Percentiles rank a stretch among this genome's conserved stretches.
Evolutionary conservation across 148 eudicot genomes (phyloP).

Genomic region (Polygonum maritimum): DNA sequence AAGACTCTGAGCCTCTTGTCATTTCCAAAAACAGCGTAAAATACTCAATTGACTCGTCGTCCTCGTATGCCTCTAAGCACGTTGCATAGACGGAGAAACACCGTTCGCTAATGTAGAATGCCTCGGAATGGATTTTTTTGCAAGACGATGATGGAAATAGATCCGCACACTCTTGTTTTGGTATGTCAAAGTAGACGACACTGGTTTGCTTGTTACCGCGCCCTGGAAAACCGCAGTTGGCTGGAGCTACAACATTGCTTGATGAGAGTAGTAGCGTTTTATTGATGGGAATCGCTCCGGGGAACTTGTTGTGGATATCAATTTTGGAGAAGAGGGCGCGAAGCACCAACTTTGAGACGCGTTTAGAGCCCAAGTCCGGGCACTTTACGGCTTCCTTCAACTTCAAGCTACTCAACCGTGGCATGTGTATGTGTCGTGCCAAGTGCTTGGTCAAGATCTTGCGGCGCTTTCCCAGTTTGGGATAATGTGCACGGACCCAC

Average conservation of each 20-base stretch:
- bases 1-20: neutral
- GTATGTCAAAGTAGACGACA: constrained; percentile 3
- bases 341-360: constrained; percentile 19
- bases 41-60: neutral
- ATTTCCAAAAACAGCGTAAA: neutral
- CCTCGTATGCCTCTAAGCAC: neutral
- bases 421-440: constrained; percentile 15
- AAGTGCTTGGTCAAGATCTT: constrained; percentile 16
- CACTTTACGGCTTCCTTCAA: constrained; percentile 13
- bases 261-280: too few relatives aligned
- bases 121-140: neutral
- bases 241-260: neutral
- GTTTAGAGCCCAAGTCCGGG: neutral
- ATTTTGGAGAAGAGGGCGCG: constrained; percentile 21
- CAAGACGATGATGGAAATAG: neutral
- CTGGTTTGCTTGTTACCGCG: constrained; percentile 17
- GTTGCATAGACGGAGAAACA: neutral
- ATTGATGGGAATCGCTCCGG: too few relatives aligned
- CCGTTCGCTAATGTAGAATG: neutral
- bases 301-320: neutral
- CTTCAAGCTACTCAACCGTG: constrained; percentile 3
- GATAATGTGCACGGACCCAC: neutral
- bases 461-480: constrained; percentile 19
- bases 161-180: neutral
- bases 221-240: constrained; percentile 2